Conservation (phyloP, 257 asterid genomes). For the Thymus quinquecostatus region DNA sequence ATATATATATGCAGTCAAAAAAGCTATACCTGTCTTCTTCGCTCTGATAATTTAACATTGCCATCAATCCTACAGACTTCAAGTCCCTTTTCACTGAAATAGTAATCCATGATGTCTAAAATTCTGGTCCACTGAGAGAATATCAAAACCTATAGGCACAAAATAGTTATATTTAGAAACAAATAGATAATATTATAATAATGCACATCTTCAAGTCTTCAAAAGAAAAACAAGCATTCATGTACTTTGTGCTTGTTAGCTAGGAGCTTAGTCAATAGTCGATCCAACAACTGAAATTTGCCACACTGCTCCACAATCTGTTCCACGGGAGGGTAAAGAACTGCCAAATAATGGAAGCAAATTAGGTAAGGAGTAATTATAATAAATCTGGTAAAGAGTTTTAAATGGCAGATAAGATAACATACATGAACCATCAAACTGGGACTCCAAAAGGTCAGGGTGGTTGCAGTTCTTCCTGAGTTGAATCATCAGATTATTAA, state of each 20-base stretch:
- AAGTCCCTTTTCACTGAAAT: conserved; percentile 79
- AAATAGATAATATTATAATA: background rate
- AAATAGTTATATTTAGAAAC: conserved; percentile 9
- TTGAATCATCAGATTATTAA: conserved; percentile 85
- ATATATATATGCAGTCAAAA: background rate
- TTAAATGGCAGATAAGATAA: conserved; percentile 32
- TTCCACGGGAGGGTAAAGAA: conserved; percentile 73
- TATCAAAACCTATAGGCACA: conserved; percentile 72
- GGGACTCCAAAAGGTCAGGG: conserved; percentile 95
- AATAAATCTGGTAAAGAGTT: background rate
- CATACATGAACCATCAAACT: conserved; percentile 84
- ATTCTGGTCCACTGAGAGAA: conserved; percentile 98
- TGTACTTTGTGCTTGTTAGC: conserved; percentile 84
- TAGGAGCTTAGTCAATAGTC: conserved; percentile 68
- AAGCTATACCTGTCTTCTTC: conserved; percentile 71
- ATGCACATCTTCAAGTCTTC: background rate
- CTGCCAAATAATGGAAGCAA: conserved; percentile 46
- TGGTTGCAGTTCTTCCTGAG: conserved; percentile 98
- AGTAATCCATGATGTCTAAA: conserved; percentile 92
- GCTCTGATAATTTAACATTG: conserved; percentile 69
- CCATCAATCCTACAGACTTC: conserved; percentile 97
- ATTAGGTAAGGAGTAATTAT: conserved; percentile 22
- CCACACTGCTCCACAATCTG: conserved; percentile 94
- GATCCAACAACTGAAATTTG: conserved; percentile 80
- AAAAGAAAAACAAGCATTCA: conserved; percentile 12